These are phyloP conservation scores for Ormosia semicastrata DNA, from an alignment of 306 rosid genomes.

Conservation along the genomic window DNA sequence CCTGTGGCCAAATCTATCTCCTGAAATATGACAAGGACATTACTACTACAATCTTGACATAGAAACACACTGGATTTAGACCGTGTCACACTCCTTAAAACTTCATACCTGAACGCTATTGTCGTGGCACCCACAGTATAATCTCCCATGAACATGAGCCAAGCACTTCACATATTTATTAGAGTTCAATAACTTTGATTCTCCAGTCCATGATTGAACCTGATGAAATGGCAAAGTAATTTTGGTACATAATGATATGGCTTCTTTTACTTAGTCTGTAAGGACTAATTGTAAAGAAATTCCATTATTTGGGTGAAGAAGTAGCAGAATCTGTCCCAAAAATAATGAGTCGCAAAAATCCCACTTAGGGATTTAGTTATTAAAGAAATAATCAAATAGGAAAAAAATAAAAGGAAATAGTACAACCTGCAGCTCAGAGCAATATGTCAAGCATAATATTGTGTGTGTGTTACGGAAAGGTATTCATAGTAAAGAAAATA, in stretches of 20 bases:
- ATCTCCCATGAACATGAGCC: conserved; percentile 56
- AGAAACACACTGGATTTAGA: not conserved
- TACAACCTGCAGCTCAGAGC: conserved; percentile 13
- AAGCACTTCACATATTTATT: conserved; percentile 76
- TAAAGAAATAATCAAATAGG: not conserved
- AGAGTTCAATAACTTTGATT: conserved; percentile 56
- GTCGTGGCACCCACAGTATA: conserved; percentile 90
- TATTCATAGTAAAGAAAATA: not conserved
- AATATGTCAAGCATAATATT: not conserved
- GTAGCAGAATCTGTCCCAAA: conserved; percentile 14
- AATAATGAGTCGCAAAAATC: not conserved
- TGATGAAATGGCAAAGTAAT: conserved; percentile 27
- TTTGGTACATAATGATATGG: not conserved
- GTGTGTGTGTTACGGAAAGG: not conserved
- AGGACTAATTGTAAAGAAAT: not conserved
- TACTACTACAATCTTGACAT: conserved; percentile 17
- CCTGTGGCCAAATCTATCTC: conserved; percentile 80
- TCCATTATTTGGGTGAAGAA: not conserved
- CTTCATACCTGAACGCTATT: conserved; percentile 73
- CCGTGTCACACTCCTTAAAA: not conserved
- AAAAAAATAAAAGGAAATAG: not conserved
- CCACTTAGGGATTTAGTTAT: not conserved
- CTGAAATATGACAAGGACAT: conserved; percentile 42
- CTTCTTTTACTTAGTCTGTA: not conserved
- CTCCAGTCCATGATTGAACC: conserved; percentile 72